Conservation (phyloP, 2,329 filamentous ascomycete species). For the Pyrenophora tritici-repentis region DNA sequence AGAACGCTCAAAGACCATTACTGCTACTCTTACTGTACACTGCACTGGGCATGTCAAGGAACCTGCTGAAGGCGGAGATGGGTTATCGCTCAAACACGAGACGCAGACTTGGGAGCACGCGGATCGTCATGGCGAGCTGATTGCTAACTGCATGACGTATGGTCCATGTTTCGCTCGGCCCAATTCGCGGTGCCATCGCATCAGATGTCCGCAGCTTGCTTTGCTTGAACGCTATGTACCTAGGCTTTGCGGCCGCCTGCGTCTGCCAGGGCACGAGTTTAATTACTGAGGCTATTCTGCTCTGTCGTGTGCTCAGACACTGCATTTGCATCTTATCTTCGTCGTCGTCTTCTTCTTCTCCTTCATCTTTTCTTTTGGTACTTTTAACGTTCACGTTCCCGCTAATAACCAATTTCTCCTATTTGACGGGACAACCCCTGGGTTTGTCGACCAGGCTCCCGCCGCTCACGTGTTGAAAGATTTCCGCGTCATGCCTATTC, state of each 20-base stretch:
- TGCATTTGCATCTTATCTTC: not conserved
- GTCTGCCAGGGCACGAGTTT: slow-evolving; percentile 15
- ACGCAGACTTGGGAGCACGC: not conserved
- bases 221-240: slow-evolving; percentile 14
- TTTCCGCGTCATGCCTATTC: slow-evolving; percentile 18
- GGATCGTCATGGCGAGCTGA: slow-evolving; percentile 8
- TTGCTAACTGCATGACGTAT: slow-evolving; percentile 22
- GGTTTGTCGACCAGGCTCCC: slow-evolving; percentile 2
- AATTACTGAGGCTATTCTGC: not conserved
- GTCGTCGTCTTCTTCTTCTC: not conserved
- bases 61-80: not conserved
- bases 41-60: not conserved
- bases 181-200: slow-evolving; percentile 15
- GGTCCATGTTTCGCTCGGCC: slow-evolving; percentile 19
- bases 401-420: not conserved
- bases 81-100: not conserved
- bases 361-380: not conserved
- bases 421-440: not conserved
- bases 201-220: slow-evolving; percentile 15
- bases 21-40: no score
- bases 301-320: not conserved
- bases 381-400: not conserved
- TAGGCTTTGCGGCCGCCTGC: not conserved
- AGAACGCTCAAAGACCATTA: slow-evolving; percentile 16
- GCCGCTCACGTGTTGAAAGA: slow-evolving; percentile 15